phyloP scores from a whole-genome alignment of 495 filamentous ascomycete species.

The Annulohypoxylon stygium region DNA sequence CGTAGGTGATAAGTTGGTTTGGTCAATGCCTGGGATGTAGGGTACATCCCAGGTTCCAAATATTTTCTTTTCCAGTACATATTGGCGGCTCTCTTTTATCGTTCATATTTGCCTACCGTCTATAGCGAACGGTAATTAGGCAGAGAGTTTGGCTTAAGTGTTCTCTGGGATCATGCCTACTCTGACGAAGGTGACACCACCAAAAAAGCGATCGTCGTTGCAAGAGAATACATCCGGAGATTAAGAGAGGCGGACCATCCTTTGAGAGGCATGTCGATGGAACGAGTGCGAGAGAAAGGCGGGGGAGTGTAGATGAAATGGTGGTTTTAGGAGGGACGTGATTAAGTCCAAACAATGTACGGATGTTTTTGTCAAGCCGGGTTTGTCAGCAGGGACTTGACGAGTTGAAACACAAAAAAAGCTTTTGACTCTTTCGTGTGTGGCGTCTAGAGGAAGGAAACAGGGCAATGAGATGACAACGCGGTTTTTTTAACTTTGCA shows the following conservation, averaged over 20 bases:
- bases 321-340: conserved; percentile 2
- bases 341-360: conserved; percentile 28
- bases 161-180: conserved; percentile 1
- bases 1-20: conserved; percentile 6
- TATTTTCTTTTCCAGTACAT: conserved; percentile 52
- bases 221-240: conserved; percentile 23
- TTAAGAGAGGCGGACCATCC: conserved; percentile 8
- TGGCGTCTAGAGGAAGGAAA: conserved; percentile 39
- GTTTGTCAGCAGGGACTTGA: conserved; percentile 7
- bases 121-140: neutral
- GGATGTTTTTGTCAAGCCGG: conserved; percentile 38
- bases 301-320: conserved; percentile 11
- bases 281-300: conserved; percentile 2
- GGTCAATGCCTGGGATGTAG: conserved; percentile 16
- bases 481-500: conserved; percentile 42
- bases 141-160: neutral
- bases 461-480: conserved; percentile 45
- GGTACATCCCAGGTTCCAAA: conserved; percentile 7
- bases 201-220: conserved; percentile 22
- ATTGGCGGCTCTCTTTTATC: conserved; percentile 35
- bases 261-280: conserved; percentile 21
- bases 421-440: conserved; percentile 21
- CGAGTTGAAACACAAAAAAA: conserved; percentile 19
- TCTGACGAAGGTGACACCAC: conserved; percentile 9
- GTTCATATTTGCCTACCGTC: conserved; percentile 24